These are phyloP conservation scores for Corchorus capsularis DNA, from an alignment of 345 rosid species.

Conservation along the genomic window DNA sequence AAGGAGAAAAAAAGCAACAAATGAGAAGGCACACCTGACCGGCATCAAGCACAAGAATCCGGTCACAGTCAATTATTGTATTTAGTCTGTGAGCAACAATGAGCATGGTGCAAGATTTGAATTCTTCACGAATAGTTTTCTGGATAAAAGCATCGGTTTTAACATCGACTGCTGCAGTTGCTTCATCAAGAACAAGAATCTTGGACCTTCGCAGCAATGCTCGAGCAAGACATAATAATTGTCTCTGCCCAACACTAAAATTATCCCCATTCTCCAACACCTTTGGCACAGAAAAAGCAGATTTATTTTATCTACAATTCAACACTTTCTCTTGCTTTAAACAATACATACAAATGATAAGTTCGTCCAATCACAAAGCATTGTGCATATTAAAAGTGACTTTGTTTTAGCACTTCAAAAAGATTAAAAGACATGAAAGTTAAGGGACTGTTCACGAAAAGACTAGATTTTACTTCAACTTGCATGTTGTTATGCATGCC, in stretches of 20 bases:
- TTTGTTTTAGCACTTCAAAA: no score
- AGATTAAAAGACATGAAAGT: no score
- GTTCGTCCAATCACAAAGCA: no score
- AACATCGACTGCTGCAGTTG: slow-evolving; percentile 94
- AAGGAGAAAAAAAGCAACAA: background rate
- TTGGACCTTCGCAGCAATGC: slow-evolving; percentile 83
- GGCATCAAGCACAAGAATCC: slow-evolving; percentile 78
- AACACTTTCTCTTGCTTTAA: background rate
- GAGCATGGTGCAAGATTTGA: slow-evolving; percentile 83
- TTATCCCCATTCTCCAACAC: slow-evolving; percentile 89
- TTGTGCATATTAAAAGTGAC: no score
- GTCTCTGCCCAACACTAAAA: slow-evolving; percentile 95
- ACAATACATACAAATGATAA: no score
- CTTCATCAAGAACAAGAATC: slow-evolving; percentile 96
- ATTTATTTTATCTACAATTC: background rate
- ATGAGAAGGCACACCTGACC: slow-evolving; percentile 58
- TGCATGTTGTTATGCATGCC: no score
- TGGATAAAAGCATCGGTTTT: slow-evolving; percentile 89
- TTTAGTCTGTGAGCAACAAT: slow-evolving; percentile 89
- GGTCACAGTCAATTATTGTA: slow-evolving; percentile 78
- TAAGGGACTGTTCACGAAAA: no score
- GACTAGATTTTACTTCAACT: no score
- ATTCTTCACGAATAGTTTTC: slow-evolving; percentile 85
- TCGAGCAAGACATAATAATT: slow-evolving; percentile 86
- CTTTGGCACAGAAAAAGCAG: slow-evolving; percentile 29